Evolutionary conservation across 1,284 basidiomycete genomes (phyloP), one percentile per base, ranked within the genome.

Genomic region (Heterobasidion annosum): DNA sequence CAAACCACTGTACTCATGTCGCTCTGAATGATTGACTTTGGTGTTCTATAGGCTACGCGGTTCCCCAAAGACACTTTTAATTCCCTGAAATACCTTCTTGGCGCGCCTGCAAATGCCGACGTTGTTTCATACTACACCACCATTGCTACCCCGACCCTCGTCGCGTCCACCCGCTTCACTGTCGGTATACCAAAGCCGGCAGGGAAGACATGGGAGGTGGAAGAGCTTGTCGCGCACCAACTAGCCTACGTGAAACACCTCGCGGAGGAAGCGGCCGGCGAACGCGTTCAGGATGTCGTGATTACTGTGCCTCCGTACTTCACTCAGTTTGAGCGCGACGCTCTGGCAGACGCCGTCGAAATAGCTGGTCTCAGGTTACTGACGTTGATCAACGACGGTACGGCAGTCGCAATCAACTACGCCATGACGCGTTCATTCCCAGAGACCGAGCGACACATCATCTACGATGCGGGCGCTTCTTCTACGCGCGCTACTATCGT

Each of bases 201-300:
- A 62, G 79, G 81, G n/a, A 79, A 78, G 37, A 76, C 82, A 64
- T 94, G 88, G 88, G 77, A 79, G 18, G 83, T 89, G 16, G 94
- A 98, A 65, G 96, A 98, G 68, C 82, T 98, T 47, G 78, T 98
- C 43, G 97, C 88, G 5, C 96, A 98, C 88, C 91, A 99, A 70
- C 78, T 99, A 57, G 79, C 87, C 7, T 97, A 98, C 70, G 83
- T 94, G 64, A 91, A 89, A 59, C 81, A 88, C 51, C 81, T 99
- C 19, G 96, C 95, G 1, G 91, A 97, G 67, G 73, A 76, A 48
- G 72, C 85, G 18, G 84, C 88, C 0, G 82, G 78, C 10, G 93
- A 95, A 70, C 77, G 79, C 55, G 85, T 96, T 45, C 73, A 75
- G 43, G 91, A 96, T 62, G 86, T 86, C 33, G 79, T 97, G 58